Percentiles rank a stretch among this genome's conserved stretches.
Conservation (phyloP, 257 asterid genomes). For the Prunella vulgaris region DNA sequence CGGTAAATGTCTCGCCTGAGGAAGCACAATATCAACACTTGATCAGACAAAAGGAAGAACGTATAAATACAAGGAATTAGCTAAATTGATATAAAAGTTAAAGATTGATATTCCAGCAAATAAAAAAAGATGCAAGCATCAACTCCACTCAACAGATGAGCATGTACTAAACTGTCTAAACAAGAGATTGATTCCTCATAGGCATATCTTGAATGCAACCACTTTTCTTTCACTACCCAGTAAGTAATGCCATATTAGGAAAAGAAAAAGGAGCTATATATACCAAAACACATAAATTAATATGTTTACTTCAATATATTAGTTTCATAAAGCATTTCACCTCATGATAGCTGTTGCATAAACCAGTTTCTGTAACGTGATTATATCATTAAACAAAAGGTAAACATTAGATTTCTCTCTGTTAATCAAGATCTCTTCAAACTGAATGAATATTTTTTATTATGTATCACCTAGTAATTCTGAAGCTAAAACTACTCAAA, state of each 20-base stretch:
- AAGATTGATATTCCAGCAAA: background rate
- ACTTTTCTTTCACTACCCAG: background rate
- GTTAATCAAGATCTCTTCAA: background rate
- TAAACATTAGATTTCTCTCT: background rate
- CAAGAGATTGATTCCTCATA: background rate
- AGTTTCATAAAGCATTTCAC: background rate
- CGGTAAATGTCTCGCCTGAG: constrained; percentile 49
- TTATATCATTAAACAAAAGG: background rate
- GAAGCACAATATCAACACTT: constrained; percentile 11
- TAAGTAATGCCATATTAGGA: background rate
- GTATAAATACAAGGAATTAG: background rate
- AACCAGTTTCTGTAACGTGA: background rate
- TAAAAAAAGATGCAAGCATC: background rate
- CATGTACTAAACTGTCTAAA: too few species aligned
- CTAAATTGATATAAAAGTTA: background rate
- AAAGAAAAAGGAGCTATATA: background rate
- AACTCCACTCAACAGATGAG: background rate
- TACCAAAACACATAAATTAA: background rate
- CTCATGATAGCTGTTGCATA: background rate
- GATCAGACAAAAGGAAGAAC: constrained; percentile 11
- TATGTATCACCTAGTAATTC: background rate
- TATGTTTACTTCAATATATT: too few species aligned
- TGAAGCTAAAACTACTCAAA: background rate
- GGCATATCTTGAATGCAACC: background rate
- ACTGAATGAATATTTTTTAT: background rate